Conservation (phyloP, 257 asterid species). For the Plectranthus barbatus region DNA sequence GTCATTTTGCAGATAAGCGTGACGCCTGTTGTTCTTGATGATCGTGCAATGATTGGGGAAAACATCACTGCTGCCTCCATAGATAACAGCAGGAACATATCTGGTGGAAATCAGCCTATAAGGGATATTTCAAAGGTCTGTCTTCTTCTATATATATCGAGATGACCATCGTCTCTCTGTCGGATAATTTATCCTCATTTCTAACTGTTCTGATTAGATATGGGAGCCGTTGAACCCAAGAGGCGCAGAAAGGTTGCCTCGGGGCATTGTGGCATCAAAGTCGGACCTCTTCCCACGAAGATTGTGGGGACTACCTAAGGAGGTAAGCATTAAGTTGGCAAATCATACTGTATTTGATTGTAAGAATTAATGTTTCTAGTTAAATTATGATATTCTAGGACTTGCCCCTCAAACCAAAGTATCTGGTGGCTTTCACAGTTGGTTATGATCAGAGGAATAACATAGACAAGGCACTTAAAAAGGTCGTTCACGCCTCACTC, state of each 20-base stretch:
- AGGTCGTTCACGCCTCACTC: too few species aligned
- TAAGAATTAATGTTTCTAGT: too few species aligned
- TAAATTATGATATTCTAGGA: too few species aligned
- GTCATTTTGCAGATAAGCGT: constrained; percentile 44
- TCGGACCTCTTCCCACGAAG: constrained; percentile 61
- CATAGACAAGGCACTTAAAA: constrained; percentile 71
- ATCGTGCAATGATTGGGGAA: constrained; percentile 14
- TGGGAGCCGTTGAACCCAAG: constrained; percentile 74
- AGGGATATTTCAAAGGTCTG: constrained; percentile 43
- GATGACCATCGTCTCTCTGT: not conserved
- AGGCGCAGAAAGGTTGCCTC: constrained; percentile 80
- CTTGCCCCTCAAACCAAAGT: constrained; percentile 73
- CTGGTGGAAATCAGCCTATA: constrained; percentile 19
- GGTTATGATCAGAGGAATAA: constrained; percentile 70
- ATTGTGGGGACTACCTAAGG: constrained; percentile 74
- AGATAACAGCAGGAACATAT: too few species aligned
- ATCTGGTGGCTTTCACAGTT: constrained; percentile 86
- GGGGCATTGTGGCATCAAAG: constrained; percentile 50
- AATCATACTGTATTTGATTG: too few species aligned
- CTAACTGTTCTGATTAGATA: not conserved
- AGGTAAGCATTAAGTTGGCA: constrained; percentile 34
- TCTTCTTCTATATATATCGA: not conserved
- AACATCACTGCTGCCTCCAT: constrained; percentile 13
- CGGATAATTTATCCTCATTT: not conserved
- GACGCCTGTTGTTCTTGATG: constrained; percentile 30